Percentiles rank a stretch among this genome's conserved stretches.
Evolutionary conservation across 768 basidiomycete genomes (phyloP).

Genomic region (Infundibulicybe gibba): DNA sequence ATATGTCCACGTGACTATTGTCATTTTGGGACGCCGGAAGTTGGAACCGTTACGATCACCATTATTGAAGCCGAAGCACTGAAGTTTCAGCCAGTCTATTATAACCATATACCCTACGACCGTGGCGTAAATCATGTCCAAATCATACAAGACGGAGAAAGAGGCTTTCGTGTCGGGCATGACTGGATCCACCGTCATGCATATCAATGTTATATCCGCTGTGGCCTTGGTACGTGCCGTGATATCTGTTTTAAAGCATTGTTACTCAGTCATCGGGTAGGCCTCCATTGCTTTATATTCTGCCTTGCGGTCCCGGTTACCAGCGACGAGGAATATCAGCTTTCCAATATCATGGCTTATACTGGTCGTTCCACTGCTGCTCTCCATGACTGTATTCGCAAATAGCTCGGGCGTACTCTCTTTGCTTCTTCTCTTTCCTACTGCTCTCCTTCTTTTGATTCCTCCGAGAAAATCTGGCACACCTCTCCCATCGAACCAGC

Average conservation of each 20-base stretch:
- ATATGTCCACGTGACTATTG: too few species aligned
- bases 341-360: conserved; percentile 56
- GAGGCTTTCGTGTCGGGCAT: conserved; percentile 78
- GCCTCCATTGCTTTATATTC: conserved; percentile 71
- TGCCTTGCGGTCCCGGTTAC: conserved; percentile 46
- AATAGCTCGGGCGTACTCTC: conserved; percentile 50
- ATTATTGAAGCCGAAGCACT: too few species aligned
- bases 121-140: conserved; percentile 5
- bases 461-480: conserved; percentile 38
- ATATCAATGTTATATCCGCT: conserved; percentile 65
- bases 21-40: too few species aligned
- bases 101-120: background rate
- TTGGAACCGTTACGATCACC: too few species aligned
- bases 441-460: conserved; percentile 39
- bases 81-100: too few species aligned
- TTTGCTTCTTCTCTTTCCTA: conserved; percentile 41
- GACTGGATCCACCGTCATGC: conserved; percentile 63
- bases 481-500: conserved; percentile 47
- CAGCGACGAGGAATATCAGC: conserved; percentile 28
- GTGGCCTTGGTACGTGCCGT: conserved; percentile 25
- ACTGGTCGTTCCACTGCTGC: conserved; percentile 73
- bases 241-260: too few species aligned
- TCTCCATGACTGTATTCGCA: conserved; percentile 79
- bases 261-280: conserved; percentile 29
- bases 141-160: conserved; percentile 69